Evolutionary conservation across 352 stramenopile genomes (phyloP).

Genomic region (Phytophthora foliorum): DNA sequence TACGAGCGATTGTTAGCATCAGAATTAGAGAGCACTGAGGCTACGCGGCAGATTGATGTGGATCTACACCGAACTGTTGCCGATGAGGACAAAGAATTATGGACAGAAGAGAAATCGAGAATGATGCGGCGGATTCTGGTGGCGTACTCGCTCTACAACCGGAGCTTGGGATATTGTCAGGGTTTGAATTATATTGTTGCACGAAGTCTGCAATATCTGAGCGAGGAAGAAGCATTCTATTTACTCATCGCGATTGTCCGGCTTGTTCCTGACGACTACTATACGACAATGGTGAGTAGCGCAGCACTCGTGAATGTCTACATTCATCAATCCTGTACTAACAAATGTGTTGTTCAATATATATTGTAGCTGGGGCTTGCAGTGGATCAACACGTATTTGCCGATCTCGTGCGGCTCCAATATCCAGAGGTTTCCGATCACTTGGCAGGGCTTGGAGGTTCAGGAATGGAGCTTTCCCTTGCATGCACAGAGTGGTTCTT

Average conservation of each 20-base stretch:
- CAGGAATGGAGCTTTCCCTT: conserved; percentile 86
- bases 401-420: conserved; percentile 83
- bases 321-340: background rate
- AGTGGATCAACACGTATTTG: conserved; percentile 92
- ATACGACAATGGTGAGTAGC: conserved; percentile 84
- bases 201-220: conserved; percentile 70
- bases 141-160: conserved; percentile 87
- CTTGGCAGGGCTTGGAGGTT: conserved; percentile 75
- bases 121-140: conserved; percentile 88
- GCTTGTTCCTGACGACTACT: conserved; percentile 89
- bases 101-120: conserved; percentile 72
- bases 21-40: conserved; percentile 72
- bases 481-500: conserved; percentile 92
- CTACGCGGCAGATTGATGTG: conserved; percentile 86
- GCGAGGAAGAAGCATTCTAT: conserved; percentile 86
- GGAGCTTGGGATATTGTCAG: conserved; percentile 87
- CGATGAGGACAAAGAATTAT: conserved; percentile 66
- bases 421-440: conserved; percentile 75
- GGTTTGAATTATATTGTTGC: conserved; percentile 91
- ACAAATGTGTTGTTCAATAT: conserved; percentile 5
- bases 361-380: conserved; percentile 72
- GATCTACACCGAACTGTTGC: conserved; percentile 83
- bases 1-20: conserved; percentile 63
- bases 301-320: background rate
- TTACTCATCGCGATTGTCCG: conserved; percentile 83